Evolutionary conservation across 257 asterid genomes (phyloP).

Genomic region (Solanum tarijense): DNA sequence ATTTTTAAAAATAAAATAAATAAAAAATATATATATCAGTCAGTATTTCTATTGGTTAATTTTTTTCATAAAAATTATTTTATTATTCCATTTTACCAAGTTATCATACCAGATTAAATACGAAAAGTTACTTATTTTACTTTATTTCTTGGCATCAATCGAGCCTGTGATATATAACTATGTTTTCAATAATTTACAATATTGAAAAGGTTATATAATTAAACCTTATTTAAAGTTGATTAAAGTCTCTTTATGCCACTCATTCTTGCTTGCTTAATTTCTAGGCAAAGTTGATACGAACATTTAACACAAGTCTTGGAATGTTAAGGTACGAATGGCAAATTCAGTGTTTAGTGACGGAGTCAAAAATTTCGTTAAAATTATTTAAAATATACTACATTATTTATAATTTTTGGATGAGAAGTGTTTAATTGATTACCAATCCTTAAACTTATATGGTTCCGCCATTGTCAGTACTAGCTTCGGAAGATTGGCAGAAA

Average conservation of each 20-base stretch:
- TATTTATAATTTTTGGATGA: not conserved
- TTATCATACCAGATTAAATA: too few species aligned
- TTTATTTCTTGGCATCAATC: not conserved
- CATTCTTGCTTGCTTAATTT: not conserved
- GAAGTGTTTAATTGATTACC: not conserved
- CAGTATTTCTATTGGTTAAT: too few species aligned
- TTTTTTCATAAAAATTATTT: too few species aligned
- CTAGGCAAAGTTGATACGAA: not conserved
- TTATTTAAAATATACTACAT: not conserved
- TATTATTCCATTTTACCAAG: too few species aligned
- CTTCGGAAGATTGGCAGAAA: rapidly evolving
- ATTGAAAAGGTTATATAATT: not conserved
- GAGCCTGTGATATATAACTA: not conserved
- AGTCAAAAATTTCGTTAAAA: not conserved
- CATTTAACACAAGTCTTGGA: not conserved
- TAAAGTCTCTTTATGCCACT: not conserved
- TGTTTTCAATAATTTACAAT: not conserved
- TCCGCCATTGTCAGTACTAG: not conserved
- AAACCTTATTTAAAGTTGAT: not conserved
- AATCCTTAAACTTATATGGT: not conserved
- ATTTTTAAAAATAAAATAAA: not conserved
- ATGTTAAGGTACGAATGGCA: not conserved
- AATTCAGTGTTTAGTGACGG: not conserved
- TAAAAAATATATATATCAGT: too few species aligned
- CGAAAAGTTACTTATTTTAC: too few species aligned